Percentiles rank a stretch among this genome's conserved stretches.
These are phyloP conservation scores for Aureobasidium pullulans DNA, from an alignment of 2,329 filamentous ascomycete species.

Conservation along the genomic window DNA sequence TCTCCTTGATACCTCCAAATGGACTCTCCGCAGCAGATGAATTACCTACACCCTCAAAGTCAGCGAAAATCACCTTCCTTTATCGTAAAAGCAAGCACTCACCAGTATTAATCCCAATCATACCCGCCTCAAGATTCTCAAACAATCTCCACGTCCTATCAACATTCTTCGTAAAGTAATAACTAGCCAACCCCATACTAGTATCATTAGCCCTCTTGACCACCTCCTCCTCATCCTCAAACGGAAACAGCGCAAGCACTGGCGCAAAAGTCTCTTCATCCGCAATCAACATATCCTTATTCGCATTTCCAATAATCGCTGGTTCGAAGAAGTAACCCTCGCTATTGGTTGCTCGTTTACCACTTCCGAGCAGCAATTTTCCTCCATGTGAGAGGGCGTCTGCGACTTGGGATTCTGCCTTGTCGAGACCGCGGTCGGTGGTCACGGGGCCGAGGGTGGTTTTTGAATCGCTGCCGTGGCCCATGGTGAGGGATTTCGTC, in stretches of 20 bases:
- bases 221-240: slow-evolving; percentile 59
- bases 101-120: slow-evolving; percentile 61
- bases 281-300: slow-evolving; percentile 48
- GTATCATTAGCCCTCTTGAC: slow-evolving; percentile 54
- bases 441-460: slow-evolving; percentile 57
- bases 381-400: slow-evolving; percentile 59
- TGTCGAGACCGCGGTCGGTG: slow-evolving; percentile 48
- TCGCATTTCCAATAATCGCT: slow-evolving; percentile 56
- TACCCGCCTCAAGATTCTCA: slow-evolving; percentile 61
- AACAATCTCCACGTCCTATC: slow-evolving; percentile 59
- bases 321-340: slow-evolving; percentile 64
- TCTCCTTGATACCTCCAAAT: slow-evolving; percentile 62
- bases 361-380: slow-evolving; percentile 52
- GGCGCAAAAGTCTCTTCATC: slow-evolving; percentile 61
- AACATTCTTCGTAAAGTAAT: slow-evolving; percentile 62
- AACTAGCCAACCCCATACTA: slow-evolving; percentile 58
- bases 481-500: slow-evolving; percentile 49
- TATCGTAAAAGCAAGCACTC: slow-evolving; percentile 14
- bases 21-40: slow-evolving; percentile 59
- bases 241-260: slow-evolving; percentile 55
- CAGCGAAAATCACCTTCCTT: not conserved
- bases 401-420: slow-evolving; percentile 52
- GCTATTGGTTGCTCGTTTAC: slow-evolving; percentile 34
- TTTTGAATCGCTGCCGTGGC: slow-evolving; percentile 51
- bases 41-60: slow-evolving; percentile 39